Percentiles rank a stretch among this genome's conserved stretches.
phyloP scores from a whole-genome alignment of 805 yeast species.

The Teunomyces cretensis region DNA sequence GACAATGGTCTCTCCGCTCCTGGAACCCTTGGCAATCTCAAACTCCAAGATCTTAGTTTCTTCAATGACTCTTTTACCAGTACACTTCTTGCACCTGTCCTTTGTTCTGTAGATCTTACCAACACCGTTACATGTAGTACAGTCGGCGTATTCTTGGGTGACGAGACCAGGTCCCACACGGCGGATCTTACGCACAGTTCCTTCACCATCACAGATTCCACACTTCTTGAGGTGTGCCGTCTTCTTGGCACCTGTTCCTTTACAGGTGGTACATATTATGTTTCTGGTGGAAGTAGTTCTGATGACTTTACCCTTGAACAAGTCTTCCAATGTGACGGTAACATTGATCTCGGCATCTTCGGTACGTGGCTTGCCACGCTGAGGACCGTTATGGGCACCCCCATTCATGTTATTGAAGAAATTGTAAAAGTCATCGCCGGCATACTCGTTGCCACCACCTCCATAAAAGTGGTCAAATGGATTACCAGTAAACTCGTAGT shows the following conservation, averaged over 20 bases:
- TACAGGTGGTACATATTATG: conserved; percentile 68
- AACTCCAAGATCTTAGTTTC: conserved; percentile 76
- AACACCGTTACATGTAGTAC: conserved; percentile 68
- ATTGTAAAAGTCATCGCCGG: conserved; percentile 74
- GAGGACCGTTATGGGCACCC: conserved; percentile 13
- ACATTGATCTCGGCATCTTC: conserved; percentile 69
- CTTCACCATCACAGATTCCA: conserved; percentile 70
- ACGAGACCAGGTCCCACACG: conserved; percentile 75
- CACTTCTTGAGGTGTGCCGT: conserved; percentile 59
- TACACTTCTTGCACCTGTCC: conserved; percentile 77
- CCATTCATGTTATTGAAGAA: conserved; percentile 55
- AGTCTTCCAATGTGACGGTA: conserved; percentile 66
- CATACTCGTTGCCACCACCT: conserved; percentile 46
- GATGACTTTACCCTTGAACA: conserved; percentile 77
- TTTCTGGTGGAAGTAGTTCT: conserved; percentile 72
- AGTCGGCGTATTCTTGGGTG: conserved; percentile 58
- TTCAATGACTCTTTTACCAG: conserved; percentile 59
- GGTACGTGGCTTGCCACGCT: conserved; percentile 40
- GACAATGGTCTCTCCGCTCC: conserved; percentile 57
- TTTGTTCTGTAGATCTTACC: conserved; percentile 62
- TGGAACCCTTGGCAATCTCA: conserved; percentile 70
- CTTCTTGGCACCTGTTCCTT: conserved; percentile 72
- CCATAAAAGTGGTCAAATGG: conserved; percentile 34
- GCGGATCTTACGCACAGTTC: conserved; percentile 56
- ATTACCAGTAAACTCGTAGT: conserved; percentile 28